Evolutionary conservation across 1,139 yeast species (phyloP).

Genomic region (Ashbya aceris): DNA sequence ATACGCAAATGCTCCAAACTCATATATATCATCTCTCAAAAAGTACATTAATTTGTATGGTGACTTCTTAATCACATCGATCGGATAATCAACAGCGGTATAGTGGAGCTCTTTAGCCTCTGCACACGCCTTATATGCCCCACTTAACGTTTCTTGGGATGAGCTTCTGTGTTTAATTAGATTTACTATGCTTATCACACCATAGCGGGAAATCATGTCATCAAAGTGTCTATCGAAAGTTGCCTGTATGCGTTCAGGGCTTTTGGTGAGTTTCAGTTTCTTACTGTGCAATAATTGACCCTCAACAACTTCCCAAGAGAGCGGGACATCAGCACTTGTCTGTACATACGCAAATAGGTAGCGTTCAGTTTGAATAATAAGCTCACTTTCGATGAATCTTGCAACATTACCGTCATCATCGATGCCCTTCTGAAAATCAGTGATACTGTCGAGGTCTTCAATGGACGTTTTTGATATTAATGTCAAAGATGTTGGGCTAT

Average conservation of each 20-base stretch:
- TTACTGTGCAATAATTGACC: slow-evolving; percentile 43
- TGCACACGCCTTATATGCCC: slow-evolving; percentile 29
- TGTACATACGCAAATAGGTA: slow-evolving; percentile 51
- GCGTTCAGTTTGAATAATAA: slow-evolving; percentile 45
- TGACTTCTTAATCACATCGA: slow-evolving; percentile 31
- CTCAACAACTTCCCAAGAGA: slow-evolving; percentile 48
- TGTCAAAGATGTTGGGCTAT: slow-evolving; percentile 42
- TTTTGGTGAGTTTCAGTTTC: slow-evolving; percentile 46
- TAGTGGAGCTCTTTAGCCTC: slow-evolving; percentile 25
- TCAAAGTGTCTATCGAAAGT: slow-evolving; percentile 61
- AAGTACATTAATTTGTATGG: slow-evolving; percentile 32
- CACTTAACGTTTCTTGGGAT: slow-evolving; percentile 35
- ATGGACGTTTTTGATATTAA: slow-evolving; percentile 61
- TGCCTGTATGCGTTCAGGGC: slow-evolving; percentile 55
- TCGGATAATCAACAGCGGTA: slow-evolving; percentile 30
- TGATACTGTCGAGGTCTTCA: slow-evolving; percentile 47
- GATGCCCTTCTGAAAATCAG: slow-evolving; percentile 55
- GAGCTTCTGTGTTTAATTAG: slow-evolving; percentile 34
- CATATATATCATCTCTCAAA: slow-evolving; percentile 42
- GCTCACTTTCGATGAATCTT: slow-evolving; percentile 58
- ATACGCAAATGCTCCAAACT: slow-evolving; percentile 58
- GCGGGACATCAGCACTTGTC: slow-evolving; percentile 60
- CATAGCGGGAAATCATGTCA: slow-evolving; percentile 45
- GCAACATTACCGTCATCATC: slow-evolving; percentile 66
- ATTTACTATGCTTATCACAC: slow-evolving; percentile 54